These are phyloP conservation scores for Heterobasidion occidentale DNA, from an alignment of 1,284 basidiomycete genomes.

Conservation along the genomic window DNA sequence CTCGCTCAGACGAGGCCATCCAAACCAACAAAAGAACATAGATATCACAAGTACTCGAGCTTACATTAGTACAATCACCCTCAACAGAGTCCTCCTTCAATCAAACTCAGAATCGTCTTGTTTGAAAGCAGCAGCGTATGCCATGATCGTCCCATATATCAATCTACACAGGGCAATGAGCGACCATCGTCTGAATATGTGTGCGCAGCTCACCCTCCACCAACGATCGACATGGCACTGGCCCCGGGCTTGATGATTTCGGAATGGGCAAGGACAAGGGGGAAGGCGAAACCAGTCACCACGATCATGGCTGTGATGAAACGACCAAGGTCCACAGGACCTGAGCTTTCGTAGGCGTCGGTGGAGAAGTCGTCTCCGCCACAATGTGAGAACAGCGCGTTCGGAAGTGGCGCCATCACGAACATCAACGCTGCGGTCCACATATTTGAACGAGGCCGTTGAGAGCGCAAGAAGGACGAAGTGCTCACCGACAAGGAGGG, in stretches of 20 bases:
- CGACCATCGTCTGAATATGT: background rate
- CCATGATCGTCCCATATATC: slow-evolving; percentile 91
- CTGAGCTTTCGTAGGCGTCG: slow-evolving; percentile 51
- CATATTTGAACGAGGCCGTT: background rate
- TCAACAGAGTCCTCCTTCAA: slow-evolving; percentile 19
- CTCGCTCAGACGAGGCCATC: too few species aligned
- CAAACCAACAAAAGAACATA: too few species aligned
- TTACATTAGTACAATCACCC: background rate
- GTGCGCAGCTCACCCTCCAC: slow-evolving; percentile 63
- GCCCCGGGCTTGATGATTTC: slow-evolving; percentile 82
- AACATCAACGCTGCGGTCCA: slow-evolving; percentile 76
- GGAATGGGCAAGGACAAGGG: slow-evolving; percentile 88
- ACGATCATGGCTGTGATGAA: slow-evolving; percentile 91
- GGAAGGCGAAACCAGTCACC: slow-evolving; percentile 89
- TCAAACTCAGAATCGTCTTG: slow-evolving; percentile 73
- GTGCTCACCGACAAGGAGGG: slow-evolving; percentile 85
- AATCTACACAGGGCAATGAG: slow-evolving; percentile 36
- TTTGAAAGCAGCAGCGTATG: slow-evolving; percentile 80
- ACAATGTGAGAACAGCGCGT: slow-evolving; percentile 83
- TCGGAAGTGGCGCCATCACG: slow-evolving; percentile 92
- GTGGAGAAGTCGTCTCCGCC: slow-evolving; percentile 78
- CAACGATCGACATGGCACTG: slow-evolving; percentile 90
- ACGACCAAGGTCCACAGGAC: slow-evolving; percentile 75
- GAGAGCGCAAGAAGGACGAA: background rate
- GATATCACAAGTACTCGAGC: background rate